A percentile compares a stretch with the other conserved stretches of the same genome.
Conservation (phyloP, 768 basidiomycete species). For the Cantharellus cinnabarinus region DNA sequence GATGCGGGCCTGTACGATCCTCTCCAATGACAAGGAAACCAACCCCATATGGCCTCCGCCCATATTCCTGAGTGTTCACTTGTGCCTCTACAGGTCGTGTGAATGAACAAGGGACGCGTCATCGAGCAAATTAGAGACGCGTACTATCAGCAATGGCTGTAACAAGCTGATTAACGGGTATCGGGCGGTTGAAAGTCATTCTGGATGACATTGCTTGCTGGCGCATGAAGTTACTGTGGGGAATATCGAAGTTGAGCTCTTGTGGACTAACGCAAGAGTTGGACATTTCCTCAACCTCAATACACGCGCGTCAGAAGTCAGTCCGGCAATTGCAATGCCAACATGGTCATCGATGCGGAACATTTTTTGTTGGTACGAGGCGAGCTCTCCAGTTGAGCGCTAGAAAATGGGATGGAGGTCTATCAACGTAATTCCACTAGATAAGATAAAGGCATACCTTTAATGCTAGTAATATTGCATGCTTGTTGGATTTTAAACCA, state of each 20-base stretch:
- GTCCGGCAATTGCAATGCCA: conserved; percentile 97
- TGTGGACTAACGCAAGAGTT: neutral
- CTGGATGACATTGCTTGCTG: conserved; percentile 91
- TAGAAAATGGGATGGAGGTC: conserved; percentile 15
- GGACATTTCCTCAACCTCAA: conserved; percentile 37
- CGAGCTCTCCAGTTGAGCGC: conserved; percentile 95
- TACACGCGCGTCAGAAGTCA: conserved; percentile 95
- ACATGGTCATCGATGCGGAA: conserved; percentile 98
- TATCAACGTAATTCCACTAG: neutral
- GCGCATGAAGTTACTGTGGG: conserved; percentile 86
- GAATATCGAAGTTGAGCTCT: neutral
- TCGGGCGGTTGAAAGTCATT: conserved; percentile 88
- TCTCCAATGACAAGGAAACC: conserved; percentile 95
- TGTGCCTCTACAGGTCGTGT: conserved; percentile 56
- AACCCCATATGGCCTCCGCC: conserved; percentile 91
- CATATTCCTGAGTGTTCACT: conserved; percentile 96
- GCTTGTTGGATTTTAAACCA: conserved; percentile 85
- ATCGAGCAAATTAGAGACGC: conserved; percentile 17
- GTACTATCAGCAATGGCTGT: conserved; percentile 85
- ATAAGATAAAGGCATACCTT: conserved; percentile 33
- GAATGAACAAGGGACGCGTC: neutral
- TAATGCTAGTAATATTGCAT: conserved; percentile 76
- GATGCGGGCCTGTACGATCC: conserved; percentile 91
- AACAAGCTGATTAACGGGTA: conserved; percentile 87
- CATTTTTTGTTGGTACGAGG: conserved; percentile 99